Evolutionary conservation across 352 stramenopile genomes (phyloP).

Genomic region (Ophiocytium majus): DNA sequence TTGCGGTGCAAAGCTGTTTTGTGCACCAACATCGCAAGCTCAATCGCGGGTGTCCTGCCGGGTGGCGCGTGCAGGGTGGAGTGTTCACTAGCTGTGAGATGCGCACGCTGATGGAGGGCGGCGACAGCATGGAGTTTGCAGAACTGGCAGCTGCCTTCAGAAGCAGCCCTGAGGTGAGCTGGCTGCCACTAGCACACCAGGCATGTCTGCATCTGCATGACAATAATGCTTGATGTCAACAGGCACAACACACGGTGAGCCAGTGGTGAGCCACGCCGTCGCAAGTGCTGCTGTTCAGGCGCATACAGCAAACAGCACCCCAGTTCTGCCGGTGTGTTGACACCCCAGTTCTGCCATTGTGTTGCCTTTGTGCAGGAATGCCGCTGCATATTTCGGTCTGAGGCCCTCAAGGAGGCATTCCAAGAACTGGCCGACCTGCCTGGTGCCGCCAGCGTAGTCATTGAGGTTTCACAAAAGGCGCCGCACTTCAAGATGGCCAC

Average conservation of each 20-base stretch:
- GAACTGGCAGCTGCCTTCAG: constrained; percentile 56
- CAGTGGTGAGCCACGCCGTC: too few relatives aligned
- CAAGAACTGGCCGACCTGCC: constrained; percentile 54
- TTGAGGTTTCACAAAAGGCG: constrained; percentile 38
- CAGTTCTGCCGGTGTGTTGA: too few relatives aligned
- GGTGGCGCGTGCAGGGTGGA: constrained; percentile 26
- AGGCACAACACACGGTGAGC: too few relatives aligned
- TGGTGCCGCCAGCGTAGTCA: constrained; percentile 44
- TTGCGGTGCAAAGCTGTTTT: too few relatives aligned
- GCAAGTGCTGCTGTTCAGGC: too few relatives aligned
- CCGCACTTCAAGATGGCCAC: constrained; percentile 54
- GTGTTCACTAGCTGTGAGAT: constrained; percentile 58
- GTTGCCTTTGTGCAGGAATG: constrained; percentile 22
- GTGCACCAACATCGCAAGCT: too few relatives aligned
- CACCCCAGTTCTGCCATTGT: too few relatives aligned
- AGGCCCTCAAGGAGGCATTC: constrained; percentile 57
- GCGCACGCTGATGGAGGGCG: constrained; percentile 48
- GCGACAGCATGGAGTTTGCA: constrained; percentile 56
- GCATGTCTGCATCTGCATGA: too few relatives aligned
- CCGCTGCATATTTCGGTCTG: constrained; percentile 50
- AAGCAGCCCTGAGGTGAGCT: constrained; percentile 38
- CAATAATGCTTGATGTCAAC: too few relatives aligned
- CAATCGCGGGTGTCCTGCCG: too few relatives aligned
- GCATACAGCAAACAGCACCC: too few relatives aligned
- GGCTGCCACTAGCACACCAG: neutral